Conservation (phyloP, 2,329 filamentous ascomycete species). For the Colletotrichum spaethianum region DNA sequence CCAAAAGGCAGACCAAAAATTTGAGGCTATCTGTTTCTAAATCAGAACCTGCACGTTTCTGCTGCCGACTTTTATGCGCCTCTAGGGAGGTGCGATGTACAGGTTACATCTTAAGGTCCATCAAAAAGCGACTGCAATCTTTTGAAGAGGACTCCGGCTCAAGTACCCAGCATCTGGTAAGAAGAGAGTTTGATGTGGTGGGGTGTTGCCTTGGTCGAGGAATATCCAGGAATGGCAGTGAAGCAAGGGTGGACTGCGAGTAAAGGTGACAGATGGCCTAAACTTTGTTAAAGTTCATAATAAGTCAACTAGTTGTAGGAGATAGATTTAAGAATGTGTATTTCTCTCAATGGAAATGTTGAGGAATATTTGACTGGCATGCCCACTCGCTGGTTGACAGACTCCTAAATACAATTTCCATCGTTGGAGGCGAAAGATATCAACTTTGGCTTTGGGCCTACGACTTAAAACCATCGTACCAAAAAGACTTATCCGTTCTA, state of each 20-base stretch:
- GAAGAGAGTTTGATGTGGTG: too few species aligned
- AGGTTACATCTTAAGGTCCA: too few species aligned
- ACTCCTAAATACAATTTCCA: background rate
- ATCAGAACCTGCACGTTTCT: background rate
- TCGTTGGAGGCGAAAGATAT: background rate
- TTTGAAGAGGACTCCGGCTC: too few species aligned
- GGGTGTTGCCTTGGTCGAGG: background rate
- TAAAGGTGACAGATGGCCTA: background rate
- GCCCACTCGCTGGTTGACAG: background rate
- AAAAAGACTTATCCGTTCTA: background rate
- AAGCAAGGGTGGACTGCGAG: background rate
- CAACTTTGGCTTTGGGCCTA: background rate
- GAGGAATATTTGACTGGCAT: background rate
- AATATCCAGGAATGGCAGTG: background rate
- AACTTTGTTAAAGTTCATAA: background rate
- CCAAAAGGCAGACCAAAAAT: background rate
- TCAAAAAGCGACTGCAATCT: too few species aligned
- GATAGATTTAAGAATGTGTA: background rate
- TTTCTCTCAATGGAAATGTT: background rate
- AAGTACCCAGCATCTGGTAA: too few species aligned
- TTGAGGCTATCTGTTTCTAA: background rate
- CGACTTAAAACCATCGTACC: fast-evolving
- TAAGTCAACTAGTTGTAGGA: background rate
- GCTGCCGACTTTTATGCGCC: background rate
- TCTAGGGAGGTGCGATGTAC: background rate